Evolutionary conservation across 768 basidiomycete species (phyloP).

Genomic region (Cystobasidium onofrii): DNA sequence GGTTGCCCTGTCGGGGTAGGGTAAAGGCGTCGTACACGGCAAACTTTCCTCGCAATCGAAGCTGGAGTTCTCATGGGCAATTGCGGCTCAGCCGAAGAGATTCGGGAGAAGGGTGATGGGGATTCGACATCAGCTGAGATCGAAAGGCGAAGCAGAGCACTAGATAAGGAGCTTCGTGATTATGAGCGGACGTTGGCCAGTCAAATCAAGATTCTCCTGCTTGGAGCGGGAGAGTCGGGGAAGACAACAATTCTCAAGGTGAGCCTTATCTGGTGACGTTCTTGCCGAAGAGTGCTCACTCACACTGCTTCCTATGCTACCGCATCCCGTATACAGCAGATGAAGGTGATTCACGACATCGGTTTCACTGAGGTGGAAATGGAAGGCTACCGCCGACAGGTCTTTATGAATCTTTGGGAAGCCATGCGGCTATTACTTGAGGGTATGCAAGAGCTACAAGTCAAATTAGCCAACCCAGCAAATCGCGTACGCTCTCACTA

Average conservation of each 20-base stretch:
- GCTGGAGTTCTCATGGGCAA: slow-evolving; percentile 9
- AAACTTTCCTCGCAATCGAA: background rate
- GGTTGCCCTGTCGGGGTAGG: no score
- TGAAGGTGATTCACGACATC: slow-evolving; percentile 85
- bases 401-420: slow-evolving; percentile 82
- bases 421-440: slow-evolving; percentile 76
- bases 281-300: no score
- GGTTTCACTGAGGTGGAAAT: slow-evolving; percentile 74
- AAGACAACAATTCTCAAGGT: slow-evolving; percentile 39
- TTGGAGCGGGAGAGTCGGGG: slow-evolving; percentile 32
- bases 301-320: no score
- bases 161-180: slow-evolving; percentile 31
- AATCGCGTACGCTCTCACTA: slow-evolving; percentile 47
- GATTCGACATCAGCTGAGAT: background rate
- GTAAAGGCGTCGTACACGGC: no score
- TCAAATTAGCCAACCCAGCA: slow-evolving; percentile 57
- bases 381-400: slow-evolving; percentile 80
- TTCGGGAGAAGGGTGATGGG: background rate
- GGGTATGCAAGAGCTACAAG: slow-evolving; percentile 79
- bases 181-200: slow-evolving; percentile 31
- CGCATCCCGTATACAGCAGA: slow-evolving; percentile 66
- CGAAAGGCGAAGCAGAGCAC: background rate
- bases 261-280: background rate
- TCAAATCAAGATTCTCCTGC: slow-evolving; percentile 37
- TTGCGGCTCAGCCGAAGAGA: background rate